A percentile compares a stretch with the other conserved stretches of the same genome.
phyloP scores from a whole-genome alignment of 2,329 filamentous ascomycete species.

The Macrophomina phaseolina region DNA sequence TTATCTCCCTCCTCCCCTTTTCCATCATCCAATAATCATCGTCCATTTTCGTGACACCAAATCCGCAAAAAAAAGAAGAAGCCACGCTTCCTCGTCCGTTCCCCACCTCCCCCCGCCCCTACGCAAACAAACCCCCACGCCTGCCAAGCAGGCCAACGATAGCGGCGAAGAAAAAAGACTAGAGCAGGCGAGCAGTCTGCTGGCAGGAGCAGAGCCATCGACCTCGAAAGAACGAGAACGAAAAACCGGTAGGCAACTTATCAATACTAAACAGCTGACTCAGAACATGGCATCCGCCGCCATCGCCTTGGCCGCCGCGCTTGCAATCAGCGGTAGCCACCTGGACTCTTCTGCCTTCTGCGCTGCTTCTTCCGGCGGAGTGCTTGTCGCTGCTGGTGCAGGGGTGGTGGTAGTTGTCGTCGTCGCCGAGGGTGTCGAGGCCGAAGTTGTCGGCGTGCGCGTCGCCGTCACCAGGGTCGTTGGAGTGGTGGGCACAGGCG shows the following conservation, averaged over 20 bases:
- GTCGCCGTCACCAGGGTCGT: slow-evolving; percentile 7
- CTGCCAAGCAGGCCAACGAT: no score
- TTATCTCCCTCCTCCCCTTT: no score
- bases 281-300: slow-evolving; percentile 14
- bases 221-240: background rate
- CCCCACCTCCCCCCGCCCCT: no score
- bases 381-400: background rate
- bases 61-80: no score
- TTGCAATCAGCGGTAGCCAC: background rate
- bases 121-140: no score
- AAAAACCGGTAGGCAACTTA: background rate
- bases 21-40: no score
- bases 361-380: background rate
- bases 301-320: slow-evolving; percentile 7
- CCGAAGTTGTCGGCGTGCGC: background rate
- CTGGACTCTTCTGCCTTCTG: background rate
- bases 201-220: background rate
- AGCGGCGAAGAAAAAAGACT: no score
- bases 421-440: background rate
- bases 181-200: no score
- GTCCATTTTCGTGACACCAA: no score
- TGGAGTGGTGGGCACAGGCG: background rate
- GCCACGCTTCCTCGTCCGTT: no score
- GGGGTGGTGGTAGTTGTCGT: background rate
- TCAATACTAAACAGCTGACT: background rate